Evolutionary conservation across 2,329 filamentous ascomycete species (phyloP).

Genomic region (Helotiales sp.): DNA sequence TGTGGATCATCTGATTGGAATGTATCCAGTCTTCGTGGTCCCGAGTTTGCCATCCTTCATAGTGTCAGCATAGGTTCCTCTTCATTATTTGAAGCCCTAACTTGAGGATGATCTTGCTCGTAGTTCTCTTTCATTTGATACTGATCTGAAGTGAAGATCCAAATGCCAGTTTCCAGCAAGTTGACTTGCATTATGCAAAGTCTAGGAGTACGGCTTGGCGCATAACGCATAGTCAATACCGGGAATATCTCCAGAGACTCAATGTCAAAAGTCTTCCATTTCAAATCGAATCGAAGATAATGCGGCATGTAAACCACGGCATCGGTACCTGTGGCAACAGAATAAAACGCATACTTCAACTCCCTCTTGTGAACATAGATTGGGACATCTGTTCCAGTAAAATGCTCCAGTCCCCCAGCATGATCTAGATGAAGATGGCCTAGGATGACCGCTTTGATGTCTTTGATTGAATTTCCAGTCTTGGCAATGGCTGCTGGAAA

Average conservation of each 20-base stretch:
- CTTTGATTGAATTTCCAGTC: conserved; percentile 46
- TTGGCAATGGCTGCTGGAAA: conserved; percentile 22
- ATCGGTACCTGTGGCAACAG: conserved; percentile 47
- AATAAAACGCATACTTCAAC: conserved; percentile 51
- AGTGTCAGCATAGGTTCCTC: not conserved
- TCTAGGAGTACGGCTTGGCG: conserved; percentile 26
- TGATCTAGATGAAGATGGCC: conserved; percentile 54
- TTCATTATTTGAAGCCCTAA: conserved; percentile 14
- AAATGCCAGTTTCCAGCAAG: conserved; percentile 40
- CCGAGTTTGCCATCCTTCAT: conserved; percentile 41
- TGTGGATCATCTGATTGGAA: conserved; percentile 44
- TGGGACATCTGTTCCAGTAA: conserved; percentile 46
- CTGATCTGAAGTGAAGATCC: conserved; percentile 49
- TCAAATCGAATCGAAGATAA: conserved; percentile 46
- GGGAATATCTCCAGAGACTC: conserved; percentile 44
- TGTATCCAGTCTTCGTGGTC: conserved; percentile 47
- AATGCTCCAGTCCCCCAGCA: conserved; percentile 52
- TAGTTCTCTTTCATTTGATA: conserved; percentile 49
- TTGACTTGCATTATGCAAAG: conserved; percentile 25
- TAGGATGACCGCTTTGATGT: conserved; percentile 51
- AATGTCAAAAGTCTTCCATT: conserved; percentile 48
- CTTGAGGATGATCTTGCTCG: conserved; percentile 44
- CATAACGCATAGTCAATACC: conserved; percentile 40
- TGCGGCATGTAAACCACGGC: conserved; percentile 45
- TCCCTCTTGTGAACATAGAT: conserved; percentile 53